Evolutionary conservation across 352 stramenopile genomes (phyloP).

Genomic region (Globisporangium orthogonon): DNA sequence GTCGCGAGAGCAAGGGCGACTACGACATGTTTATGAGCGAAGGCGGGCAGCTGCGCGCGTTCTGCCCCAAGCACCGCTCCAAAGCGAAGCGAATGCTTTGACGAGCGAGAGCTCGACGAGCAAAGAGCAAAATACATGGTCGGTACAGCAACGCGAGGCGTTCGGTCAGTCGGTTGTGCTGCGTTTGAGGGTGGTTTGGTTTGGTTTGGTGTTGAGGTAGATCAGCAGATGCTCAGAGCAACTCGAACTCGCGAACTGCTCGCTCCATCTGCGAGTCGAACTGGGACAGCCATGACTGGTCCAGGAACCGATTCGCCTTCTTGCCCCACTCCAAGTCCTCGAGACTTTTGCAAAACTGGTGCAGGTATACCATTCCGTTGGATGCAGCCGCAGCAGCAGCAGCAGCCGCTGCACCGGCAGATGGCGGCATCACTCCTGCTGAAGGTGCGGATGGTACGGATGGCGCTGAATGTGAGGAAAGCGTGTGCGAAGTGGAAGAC

Average conservation of each 20-base stretch:
- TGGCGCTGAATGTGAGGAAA: neutral
- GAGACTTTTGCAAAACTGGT: conserved; percentile 44
- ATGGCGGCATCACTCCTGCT: neutral
- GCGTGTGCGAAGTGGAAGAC: neutral
- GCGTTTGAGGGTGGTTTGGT: neutral
- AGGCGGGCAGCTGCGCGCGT: conserved; percentile 70
- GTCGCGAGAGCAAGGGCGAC: conserved; percentile 63
- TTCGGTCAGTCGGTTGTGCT: neutral
- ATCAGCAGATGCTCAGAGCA: conserved; percentile 27
- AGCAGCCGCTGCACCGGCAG: neutral
- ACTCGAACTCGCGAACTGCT: conserved; percentile 58
- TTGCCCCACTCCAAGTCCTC: conserved; percentile 61
- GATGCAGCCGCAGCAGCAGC: neutral
- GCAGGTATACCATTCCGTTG: conserved; percentile 26
- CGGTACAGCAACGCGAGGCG: neutral
- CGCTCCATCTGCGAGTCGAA: conserved; percentile 80
- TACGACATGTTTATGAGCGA: conserved; percentile 92
- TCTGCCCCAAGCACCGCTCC: conserved; percentile 73
- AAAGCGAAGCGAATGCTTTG: conserved; percentile 23
- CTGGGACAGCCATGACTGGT: conserved; percentile 70
- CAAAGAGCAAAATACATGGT: neutral
- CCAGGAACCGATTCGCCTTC: conserved; percentile 72
- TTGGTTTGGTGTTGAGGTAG: neutral
- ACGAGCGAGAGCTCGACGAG: conserved; percentile 1
- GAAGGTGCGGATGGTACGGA: conserved; percentile 3